A percentile compares a stretch with the other conserved stretches of the same genome.
Evolutionary conservation across 805 yeast genomes (phyloP).

Genomic region (Starmerella sirachaensis): DNA sequence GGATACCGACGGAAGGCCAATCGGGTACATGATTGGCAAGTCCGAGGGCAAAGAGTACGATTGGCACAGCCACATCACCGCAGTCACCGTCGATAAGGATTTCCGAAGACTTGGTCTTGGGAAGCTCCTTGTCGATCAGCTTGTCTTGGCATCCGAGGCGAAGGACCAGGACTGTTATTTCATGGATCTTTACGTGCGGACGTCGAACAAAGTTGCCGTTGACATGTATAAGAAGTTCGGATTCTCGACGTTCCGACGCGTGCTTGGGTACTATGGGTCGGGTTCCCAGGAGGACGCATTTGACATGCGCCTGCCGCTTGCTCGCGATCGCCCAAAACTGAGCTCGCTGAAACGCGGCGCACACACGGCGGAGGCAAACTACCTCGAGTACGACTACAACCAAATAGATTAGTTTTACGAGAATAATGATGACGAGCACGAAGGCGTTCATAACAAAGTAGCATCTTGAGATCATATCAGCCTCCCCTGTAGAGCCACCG

Average conservation of each 20-base stretch:
- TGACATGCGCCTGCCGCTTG: slow-evolving; percentile 34
- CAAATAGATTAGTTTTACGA: slow-evolving; percentile 1
- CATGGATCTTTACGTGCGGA: slow-evolving; percentile 83
- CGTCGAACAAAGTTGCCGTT: slow-evolving; percentile 69
- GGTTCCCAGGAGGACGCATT: slow-evolving; percentile 69
- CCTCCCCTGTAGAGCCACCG: not conserved
- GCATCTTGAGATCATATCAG: too few species aligned
- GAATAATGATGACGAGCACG: not conserved
- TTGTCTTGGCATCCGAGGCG: slow-evolving; percentile 64
- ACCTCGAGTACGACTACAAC: slow-evolving; percentile 21
- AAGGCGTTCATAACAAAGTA: too few species aligned
- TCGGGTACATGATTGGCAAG: slow-evolving; percentile 72
- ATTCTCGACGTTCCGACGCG: slow-evolving; percentile 72
- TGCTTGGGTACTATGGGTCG: slow-evolving; percentile 72
- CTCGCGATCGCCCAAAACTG: slow-evolving; percentile 25
- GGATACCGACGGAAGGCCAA: slow-evolving; percentile 29
- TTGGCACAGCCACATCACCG: slow-evolving; percentile 96
- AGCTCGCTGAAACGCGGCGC: slow-evolving; percentile 22
- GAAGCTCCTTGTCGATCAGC: slow-evolving; percentile 56
- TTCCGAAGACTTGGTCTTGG: slow-evolving; percentile 83
- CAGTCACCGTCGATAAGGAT: slow-evolving; percentile 76
- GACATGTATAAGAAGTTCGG: slow-evolving; percentile 78
- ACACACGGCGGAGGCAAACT: slow-evolving; percentile 23
- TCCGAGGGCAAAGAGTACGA: slow-evolving; percentile 75
- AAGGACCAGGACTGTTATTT: slow-evolving; percentile 73